These are phyloP conservation scores for Cornus suecica DNA, from an alignment of 148 eudicot species.

Conservation along the genomic window DNA sequence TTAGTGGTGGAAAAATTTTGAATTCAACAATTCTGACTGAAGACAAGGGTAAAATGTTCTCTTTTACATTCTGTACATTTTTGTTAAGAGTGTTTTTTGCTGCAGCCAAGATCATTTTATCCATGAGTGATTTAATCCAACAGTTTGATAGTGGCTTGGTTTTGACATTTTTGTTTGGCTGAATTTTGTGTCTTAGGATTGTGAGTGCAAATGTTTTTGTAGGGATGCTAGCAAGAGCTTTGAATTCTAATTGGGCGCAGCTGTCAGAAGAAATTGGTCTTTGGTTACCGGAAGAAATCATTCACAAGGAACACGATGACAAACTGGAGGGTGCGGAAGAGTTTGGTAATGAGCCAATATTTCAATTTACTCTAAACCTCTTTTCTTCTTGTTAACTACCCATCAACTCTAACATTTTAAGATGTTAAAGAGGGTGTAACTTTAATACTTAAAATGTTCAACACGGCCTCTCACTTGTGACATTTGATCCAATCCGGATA, in stretches of 20 bases:
- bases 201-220: conserved; percentile 11
- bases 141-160: background rate
- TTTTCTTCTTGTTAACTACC: background rate
- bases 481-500: too few relatives aligned
- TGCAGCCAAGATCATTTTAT: background rate
- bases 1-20: conserved; percentile 35
- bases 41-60: conserved; percentile 58
- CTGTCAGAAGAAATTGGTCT: conserved; percentile 73
- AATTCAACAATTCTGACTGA: conserved; percentile 38
- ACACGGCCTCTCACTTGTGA: too few relatives aligned
- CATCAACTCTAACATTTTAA: too few relatives aligned
- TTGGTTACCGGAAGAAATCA: conserved; percentile 63
- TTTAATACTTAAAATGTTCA: too few relatives aligned
- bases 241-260: conserved; percentile 62
- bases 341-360: conserved; percentile 42
- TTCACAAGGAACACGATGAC: conserved; percentile 66
- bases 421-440: too few relatives aligned
- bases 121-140: background rate
- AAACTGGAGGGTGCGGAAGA: conserved; percentile 73
- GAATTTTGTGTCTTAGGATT: conserved; percentile 7
- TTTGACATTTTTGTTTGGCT: background rate
- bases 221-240: conserved; percentile 54
- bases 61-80: background rate
- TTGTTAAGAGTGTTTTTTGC: background rate
- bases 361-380: background rate